These are phyloP conservation scores for Boechera stricta DNA, from an alignment of 345 rosid species.

Conservation along the genomic window DNA sequence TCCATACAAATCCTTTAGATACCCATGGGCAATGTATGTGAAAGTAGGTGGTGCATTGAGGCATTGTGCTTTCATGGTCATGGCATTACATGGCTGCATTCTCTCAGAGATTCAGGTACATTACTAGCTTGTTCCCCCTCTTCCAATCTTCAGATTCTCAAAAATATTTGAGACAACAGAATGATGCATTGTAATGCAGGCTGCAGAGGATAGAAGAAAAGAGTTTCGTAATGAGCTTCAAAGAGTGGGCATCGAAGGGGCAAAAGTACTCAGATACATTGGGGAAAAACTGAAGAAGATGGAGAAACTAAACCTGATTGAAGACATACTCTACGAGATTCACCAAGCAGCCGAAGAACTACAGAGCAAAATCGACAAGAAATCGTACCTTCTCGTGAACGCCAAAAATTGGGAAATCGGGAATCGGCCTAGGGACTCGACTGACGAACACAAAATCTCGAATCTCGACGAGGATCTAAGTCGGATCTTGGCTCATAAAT, in stretches of 20 bases:
- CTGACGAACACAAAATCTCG: conserved; percentile 52
- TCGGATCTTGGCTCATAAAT: conserved; percentile 57
- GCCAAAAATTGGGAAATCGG: conserved; percentile 57
- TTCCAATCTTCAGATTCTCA: background rate
- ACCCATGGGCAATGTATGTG: conserved; percentile 83
- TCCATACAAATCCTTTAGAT: conserved; percentile 63
- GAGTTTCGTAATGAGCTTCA: conserved; percentile 65
- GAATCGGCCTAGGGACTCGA: conserved; percentile 15
- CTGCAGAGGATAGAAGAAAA: conserved; percentile 64
- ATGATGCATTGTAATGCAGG: conserved; percentile 46
- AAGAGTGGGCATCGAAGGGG: conserved; percentile 70
- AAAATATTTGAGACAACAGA: background rate
- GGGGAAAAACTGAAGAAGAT: conserved; percentile 72
- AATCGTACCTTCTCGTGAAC: conserved; percentile 54
- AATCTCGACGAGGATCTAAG: conserved; percentile 48
- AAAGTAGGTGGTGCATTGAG: conserved; percentile 84
- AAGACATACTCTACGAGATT: conserved; percentile 60
- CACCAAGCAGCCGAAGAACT: conserved; percentile 82
- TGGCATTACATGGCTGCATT: conserved; percentile 96
- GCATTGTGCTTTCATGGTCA: conserved; percentile 92
- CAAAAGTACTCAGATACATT: conserved; percentile 69
- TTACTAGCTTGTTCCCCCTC: background rate
- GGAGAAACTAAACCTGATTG: conserved; percentile 69
- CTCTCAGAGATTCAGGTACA: conserved; percentile 94
- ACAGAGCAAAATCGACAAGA: conserved; percentile 71